phyloP scores from a whole-genome alignment of 352 stramenopile genomes.

The Globisporangium nagaii region DNA sequence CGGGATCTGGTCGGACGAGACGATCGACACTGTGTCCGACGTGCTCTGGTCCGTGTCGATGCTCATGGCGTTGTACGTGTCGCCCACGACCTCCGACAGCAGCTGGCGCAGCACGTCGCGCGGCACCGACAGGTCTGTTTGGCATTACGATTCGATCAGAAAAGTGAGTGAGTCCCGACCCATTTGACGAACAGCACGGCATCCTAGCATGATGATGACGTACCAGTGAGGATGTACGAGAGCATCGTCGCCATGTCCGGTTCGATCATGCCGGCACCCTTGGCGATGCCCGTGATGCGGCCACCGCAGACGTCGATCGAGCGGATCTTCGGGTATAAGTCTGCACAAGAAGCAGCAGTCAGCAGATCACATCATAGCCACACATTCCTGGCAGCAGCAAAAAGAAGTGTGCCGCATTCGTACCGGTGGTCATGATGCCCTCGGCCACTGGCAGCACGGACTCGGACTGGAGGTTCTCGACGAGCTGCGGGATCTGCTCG shows the following conservation, averaged over 20 bases:
- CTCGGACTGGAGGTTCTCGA: slow-evolving; percentile 90
- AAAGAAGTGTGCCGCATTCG: background rate
- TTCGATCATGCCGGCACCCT: slow-evolving; percentile 99
- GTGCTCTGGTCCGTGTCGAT: slow-evolving; percentile 98
- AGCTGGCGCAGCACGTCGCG: slow-evolving; percentile 75
- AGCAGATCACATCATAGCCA: background rate
- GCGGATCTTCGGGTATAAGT: slow-evolving; percentile 89
- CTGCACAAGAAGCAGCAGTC: slow-evolving; percentile 10
- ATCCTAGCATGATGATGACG: slow-evolving; percentile 17
- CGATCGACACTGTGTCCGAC: slow-evolving; percentile 94
- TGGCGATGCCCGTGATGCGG: slow-evolving; percentile 96
- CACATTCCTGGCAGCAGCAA: background rate
- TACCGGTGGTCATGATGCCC: slow-evolving; percentile 97
- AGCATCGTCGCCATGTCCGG: slow-evolving; percentile 95
- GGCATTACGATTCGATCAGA: too few species aligned
- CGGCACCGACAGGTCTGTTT: slow-evolving; percentile 75
- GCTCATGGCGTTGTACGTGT: slow-evolving; percentile 92
- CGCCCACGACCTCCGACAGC: slow-evolving; percentile 73
- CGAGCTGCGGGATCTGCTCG: slow-evolving; percentile 64
- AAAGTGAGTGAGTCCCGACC: too few species aligned
- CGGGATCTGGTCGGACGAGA: slow-evolving; percentile 92
- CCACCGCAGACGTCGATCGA: slow-evolving; percentile 76
- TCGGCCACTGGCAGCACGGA: slow-evolving; percentile 90
- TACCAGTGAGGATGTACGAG: slow-evolving; percentile 81
- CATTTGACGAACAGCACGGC: too few species aligned